These are phyloP conservation scores for Diaporthe amygdali DNA, from an alignment of 2,329 filamentous ascomycete genomes.

Conservation along the genomic window DNA sequence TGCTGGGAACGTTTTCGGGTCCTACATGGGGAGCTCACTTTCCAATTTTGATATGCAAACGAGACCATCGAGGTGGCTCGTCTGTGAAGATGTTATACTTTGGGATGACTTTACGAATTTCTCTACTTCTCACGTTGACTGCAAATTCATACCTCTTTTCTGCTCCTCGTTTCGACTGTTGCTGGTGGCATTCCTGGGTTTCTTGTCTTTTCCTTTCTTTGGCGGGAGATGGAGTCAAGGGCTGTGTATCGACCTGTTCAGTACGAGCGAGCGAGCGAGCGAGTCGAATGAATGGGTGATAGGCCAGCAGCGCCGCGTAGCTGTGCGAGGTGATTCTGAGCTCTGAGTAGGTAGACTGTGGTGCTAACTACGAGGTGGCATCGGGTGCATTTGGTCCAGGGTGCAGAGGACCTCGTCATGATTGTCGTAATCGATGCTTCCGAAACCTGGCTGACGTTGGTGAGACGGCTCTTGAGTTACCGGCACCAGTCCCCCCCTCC, in stretches of 20 bases:
- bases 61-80: slow-evolving; percentile 1
- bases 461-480: neutral
- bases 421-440: neutral
- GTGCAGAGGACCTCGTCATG: neutral
- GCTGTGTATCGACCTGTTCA: neutral
- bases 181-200: neutral
- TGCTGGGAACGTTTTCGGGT: slow-evolving; percentile 27
- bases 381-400: neutral
- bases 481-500: too few relatives aligned
- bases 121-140: slow-evolving; percentile 19
- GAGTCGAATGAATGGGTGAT: neutral
- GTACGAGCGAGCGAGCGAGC: too few relatives aligned
- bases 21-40: slow-evolving; percentile 27
- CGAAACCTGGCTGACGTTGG: slow-evolving; percentile 3
- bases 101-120: slow-evolving; percentile 27
- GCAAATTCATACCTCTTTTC: slow-evolving; percentile 12
- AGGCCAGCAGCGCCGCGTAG: neutral
- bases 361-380: neutral
- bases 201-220: neutral
- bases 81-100: slow-evolving; percentile 14
- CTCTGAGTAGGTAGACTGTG: neutral
- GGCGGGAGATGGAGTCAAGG: neutral
- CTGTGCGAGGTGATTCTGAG: neutral
- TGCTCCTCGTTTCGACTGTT: neutral
- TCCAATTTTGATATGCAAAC: slow-evolving; percentile 18